Conservation (phyloP, 352 stramenopile species). For the Thalassiosira mediterranea region DNA sequence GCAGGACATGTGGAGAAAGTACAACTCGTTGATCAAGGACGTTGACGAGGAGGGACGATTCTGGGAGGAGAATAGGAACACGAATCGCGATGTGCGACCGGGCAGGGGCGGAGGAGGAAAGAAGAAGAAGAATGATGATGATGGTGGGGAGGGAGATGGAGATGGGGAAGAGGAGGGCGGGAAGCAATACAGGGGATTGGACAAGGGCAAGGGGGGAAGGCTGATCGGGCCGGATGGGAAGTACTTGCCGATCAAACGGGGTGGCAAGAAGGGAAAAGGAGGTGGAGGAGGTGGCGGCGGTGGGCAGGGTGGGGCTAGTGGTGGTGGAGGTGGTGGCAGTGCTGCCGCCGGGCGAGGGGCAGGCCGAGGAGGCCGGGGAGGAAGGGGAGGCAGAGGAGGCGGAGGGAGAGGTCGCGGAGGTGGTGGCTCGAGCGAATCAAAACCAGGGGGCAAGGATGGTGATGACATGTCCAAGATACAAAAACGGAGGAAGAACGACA, state of each 20-base stretch:
- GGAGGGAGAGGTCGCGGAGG: conserved; percentile 5
- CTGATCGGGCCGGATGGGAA: conserved; percentile 77
- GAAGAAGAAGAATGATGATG: conserved; percentile 29
- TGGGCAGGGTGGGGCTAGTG: background rate
- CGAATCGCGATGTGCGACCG: conserved; percentile 40
- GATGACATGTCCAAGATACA: conserved; percentile 64
- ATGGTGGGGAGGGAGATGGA: conserved; percentile 20
- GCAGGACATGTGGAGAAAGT: conserved; percentile 66
- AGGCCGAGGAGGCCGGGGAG: conserved; percentile 6
- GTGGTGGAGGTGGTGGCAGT: background rate
- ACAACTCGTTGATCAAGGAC: conserved; percentile 57
- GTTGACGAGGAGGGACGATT: conserved; percentile 51
- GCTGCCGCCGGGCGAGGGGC: background rate
- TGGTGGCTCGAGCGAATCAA: conserved; percentile 5
- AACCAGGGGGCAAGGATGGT: conserved; percentile 30
- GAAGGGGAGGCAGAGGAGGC: conserved; percentile 8
- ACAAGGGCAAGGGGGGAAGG: conserved; percentile 81
- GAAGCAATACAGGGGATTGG: conserved; percentile 67
- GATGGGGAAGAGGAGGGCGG: conserved; percentile 23
- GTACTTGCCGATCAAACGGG: conserved; percentile 63
- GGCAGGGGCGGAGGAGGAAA: conserved; percentile 19
- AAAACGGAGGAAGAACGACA: conserved; percentile 69
- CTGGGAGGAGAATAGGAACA: conserved; percentile 77
- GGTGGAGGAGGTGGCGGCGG: background rate
- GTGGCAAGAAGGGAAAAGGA: conserved; percentile 35